These are phyloP conservation scores for Pythium vanterpoolii DNA, from an alignment of 352 stramenopile genomes.

Conservation along the genomic window DNA sequence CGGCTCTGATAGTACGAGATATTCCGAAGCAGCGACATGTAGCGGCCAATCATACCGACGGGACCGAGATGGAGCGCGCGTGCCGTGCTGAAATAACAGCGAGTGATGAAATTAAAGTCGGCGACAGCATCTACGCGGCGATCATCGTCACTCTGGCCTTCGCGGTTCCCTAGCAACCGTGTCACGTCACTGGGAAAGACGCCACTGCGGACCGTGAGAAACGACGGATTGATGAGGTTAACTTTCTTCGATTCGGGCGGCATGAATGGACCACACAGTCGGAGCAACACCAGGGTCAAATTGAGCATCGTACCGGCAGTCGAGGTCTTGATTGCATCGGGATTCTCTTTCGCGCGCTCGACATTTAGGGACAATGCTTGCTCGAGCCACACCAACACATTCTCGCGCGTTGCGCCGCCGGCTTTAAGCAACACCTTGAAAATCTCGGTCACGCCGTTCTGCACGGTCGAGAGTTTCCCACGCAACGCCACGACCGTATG, in stretches of 20 bases:
- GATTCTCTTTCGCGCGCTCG: conserved; percentile 78
- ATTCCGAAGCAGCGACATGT: conserved; percentile 88
- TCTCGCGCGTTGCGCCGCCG: conserved; percentile 47
- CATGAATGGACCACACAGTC: conserved; percentile 80
- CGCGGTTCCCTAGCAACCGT: conserved; percentile 37
- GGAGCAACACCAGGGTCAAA: conserved; percentile 69
- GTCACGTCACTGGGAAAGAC: conserved; percentile 72
- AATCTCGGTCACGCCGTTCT: conserved; percentile 56
- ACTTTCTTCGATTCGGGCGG: conserved; percentile 72
- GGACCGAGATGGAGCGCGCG: conserved; percentile 91
- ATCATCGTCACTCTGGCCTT: conserved; percentile 26
- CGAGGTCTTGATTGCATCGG: conserved; percentile 56
- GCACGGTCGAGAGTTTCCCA: conserved; percentile 65
- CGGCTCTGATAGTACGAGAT: conserved; percentile 86
- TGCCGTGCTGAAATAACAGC: conserved; percentile 95
- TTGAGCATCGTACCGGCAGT: conserved; percentile 81
- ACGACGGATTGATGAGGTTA: conserved; percentile 65
- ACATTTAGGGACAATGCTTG: conserved; percentile 70
- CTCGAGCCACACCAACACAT: conserved; percentile 72
- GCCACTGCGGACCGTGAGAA: conserved; percentile 40
- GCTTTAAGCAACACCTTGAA: conserved; percentile 69
- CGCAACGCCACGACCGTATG: conserved; percentile 64
- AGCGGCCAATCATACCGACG: conserved; percentile 77
- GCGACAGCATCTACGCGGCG: conserved; percentile 12
- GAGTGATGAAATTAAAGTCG: conserved; percentile 96